Conservation (phyloP, 164 flowering plant species). For the Annona squamosa region DNA sequence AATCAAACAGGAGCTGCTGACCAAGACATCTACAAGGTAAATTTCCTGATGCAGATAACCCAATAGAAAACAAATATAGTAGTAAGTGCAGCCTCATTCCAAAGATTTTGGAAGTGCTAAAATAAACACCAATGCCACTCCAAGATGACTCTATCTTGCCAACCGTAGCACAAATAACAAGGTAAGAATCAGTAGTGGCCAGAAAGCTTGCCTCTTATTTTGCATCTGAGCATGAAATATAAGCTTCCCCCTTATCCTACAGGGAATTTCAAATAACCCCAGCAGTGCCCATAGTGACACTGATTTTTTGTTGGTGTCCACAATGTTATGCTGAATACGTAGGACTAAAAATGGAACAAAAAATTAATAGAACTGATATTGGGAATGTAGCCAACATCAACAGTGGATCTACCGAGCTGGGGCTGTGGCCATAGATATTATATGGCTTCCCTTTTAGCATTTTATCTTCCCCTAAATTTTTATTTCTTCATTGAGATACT, state of each 20-base stretch:
- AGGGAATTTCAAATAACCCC: background rate
- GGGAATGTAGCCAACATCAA: no score
- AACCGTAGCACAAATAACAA: conserved; percentile 14
- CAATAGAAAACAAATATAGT: conserved; percentile 9
- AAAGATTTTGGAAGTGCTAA: conserved; percentile 14
- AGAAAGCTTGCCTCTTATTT: background rate
- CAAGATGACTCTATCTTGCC: conserved; percentile 24
- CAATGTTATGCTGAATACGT: no score
- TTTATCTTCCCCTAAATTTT: no score
- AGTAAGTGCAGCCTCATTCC: conserved; percentile 14
- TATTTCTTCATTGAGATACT: no score
- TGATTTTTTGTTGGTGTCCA: no score
- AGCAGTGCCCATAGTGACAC: background rate
- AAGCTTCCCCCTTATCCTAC: background rate
- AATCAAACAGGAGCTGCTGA: conserved; percentile 8
- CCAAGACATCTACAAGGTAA: conserved; percentile 17
- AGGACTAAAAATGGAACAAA: no score
- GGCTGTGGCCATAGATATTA: no score
- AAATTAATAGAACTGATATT: no score
- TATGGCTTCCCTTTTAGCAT: no score
- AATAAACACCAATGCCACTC: conserved; percentile 19
- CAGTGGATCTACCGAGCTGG: no score
- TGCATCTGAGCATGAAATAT: background rate
- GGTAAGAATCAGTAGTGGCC: conserved; percentile 5
- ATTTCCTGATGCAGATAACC: conserved; percentile 13